A percentile compares a stretch with the other conserved stretches of the same genome.
These are phyloP conservation scores for Aphanomyces stellatus DNA, from an alignment of 352 stramenopile species.

Conservation along the genomic window DNA sequence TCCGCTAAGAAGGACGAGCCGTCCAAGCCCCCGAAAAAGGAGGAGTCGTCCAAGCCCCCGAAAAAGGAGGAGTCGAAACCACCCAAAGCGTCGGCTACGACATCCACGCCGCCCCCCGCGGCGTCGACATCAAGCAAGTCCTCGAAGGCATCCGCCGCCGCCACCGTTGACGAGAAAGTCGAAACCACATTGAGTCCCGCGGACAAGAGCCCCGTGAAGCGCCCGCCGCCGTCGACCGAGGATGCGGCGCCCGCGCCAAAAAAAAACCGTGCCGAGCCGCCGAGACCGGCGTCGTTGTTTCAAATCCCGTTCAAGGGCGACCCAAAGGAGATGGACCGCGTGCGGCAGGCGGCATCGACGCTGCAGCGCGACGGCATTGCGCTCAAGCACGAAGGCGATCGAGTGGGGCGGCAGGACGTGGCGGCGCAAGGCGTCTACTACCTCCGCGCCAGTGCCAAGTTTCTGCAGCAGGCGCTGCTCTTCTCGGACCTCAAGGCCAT, in stretches of 20 bases:
- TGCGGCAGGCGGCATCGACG: constrained; percentile 28
- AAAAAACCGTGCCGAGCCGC: neutral
- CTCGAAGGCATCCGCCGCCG: neutral
- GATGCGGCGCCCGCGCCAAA: neutral
- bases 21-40: no score
- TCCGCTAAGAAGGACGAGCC: no score
- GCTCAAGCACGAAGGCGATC: constrained; percentile 79
- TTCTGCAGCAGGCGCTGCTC: constrained; percentile 75
- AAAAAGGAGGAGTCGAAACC: constrained; percentile 25
- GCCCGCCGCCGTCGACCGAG: neutral
- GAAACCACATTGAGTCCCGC: neutral
- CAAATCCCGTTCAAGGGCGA: constrained; percentile 19
- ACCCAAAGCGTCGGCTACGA: neutral
- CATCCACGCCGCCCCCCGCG: neutral
- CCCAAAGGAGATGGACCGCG: constrained; percentile 26
- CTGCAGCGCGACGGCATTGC: constrained; percentile 54
- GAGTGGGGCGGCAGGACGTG: constrained; percentile 40
- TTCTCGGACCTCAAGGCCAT: constrained; percentile 72
- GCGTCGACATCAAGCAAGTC: neutral
- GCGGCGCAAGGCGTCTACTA: constrained; percentile 65
- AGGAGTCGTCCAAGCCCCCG: constrained; percentile 14
- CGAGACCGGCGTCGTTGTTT: constrained; percentile 3
- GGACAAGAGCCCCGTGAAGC: neutral
- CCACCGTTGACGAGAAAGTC: neutral
- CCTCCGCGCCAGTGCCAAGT: constrained; percentile 67